These are phyloP conservation scores for Eleusine coracana DNA, from an alignment of 176 grass and related monocot species.

Conservation along the genomic window DNA sequence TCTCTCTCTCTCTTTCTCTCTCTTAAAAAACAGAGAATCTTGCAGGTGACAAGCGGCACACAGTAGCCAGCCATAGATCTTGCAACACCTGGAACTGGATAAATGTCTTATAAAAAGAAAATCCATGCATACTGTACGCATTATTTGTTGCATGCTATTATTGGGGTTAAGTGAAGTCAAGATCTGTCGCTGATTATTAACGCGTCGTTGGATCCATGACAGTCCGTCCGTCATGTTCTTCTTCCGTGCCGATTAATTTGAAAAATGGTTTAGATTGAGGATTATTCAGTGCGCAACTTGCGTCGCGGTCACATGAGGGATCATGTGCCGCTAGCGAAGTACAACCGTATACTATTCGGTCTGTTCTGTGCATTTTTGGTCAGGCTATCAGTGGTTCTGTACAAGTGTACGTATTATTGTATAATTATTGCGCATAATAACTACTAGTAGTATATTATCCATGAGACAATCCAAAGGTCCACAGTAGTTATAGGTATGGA, in stretches of 20 bases:
- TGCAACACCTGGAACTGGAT: constrained; percentile 29
- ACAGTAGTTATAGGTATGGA: not conserved
- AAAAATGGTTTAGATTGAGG: not conserved
- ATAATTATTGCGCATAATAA: constrained; percentile 8
- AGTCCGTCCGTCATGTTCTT: constrained; percentile 16
- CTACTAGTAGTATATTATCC: not conserved
- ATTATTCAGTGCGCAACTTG: constrained; percentile 27
- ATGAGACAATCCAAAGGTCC: constrained; percentile 26
- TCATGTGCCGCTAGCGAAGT: constrained; percentile 28
- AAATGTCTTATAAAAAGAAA: not conserved
- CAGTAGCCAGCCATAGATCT: constrained; percentile 20
- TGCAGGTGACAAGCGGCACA: constrained; percentile 26
- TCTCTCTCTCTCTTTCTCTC: not conserved
- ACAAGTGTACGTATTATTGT: constrained; percentile 10
- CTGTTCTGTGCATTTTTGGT: no score
- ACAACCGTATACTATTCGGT: not conserved
- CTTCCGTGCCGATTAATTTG: constrained; percentile 12
- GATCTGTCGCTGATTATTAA: not conserved
- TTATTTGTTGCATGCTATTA: not conserved
- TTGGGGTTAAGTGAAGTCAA: not conserved
- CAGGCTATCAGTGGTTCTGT: no score
- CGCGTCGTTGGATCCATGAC: constrained; percentile 3
- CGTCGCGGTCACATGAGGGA: constrained; percentile 31
- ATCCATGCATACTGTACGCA: not conserved
- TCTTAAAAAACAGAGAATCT: constrained; percentile 12